Base-by-base conservation (phyloP, 805 yeast species). In the Lachancea dasiensis region DNA sequence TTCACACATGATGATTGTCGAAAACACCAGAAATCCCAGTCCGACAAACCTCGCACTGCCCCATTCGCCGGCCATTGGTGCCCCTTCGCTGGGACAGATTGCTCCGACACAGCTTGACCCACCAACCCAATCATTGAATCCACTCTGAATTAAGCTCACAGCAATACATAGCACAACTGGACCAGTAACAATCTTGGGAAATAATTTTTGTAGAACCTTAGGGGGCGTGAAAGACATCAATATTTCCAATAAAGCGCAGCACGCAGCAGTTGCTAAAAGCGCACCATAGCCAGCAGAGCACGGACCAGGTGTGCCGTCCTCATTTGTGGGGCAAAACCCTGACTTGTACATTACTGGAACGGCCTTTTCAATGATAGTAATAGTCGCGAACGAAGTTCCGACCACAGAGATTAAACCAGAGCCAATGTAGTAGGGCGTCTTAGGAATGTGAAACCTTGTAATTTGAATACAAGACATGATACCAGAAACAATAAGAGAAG, bases 231-330 rank as follows among this genome's bases (percentile, higher is more conserved):
- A 87, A 0, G 95, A 81, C 36, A 85, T 56, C 6, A 70, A 49
- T 27, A 89, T 69, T 67, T 85, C 94, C 15, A 87, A 52, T 25
- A 89, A 66, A 3, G 86, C 84, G 63, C 95, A 85, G 15, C 75
- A 70, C 26, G 75, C 70, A n/a, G 87, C 81, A 6, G 95, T 82
- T 25, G 81, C 96, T 44, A 87, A 64, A 27, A 87, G 70, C n/a
- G 78, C 77, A 48, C 96, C 97, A 55, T 86, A 89, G 1, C 94
- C 97, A 42, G 81, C 84, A 5, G 94, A 94, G 64, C 97, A 89
- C 3, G 95, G 73, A 36, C 83, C 68, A 7, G 61, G 48, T 5
- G 71, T 75, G 3, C 95, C 95, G 45, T 76, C 81, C 3, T 70
- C 69, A 23, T 65, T 79, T 3, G 57, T 47, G 1, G 81, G 79